Percentiles rank a stretch among this genome's conserved stretches.
These are phyloP conservation scores for Helenozyma baotianmanensis DNA, from an alignment of 805 yeast species.

Conservation along the genomic window DNA sequence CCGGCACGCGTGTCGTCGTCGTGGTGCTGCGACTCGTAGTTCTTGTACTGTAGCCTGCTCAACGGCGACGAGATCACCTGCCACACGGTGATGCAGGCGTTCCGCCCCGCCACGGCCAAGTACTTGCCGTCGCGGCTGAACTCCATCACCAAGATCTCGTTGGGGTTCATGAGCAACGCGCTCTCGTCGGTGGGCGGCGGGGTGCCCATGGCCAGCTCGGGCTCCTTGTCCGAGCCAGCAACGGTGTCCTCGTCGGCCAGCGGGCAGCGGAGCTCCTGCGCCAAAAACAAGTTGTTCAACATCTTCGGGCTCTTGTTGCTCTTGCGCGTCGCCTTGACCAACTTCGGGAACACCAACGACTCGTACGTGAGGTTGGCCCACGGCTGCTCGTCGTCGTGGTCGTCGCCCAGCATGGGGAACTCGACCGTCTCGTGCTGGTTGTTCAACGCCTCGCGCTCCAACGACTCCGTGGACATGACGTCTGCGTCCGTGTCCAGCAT, in stretches of 20 bases:
- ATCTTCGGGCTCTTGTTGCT: conserved; percentile 43
- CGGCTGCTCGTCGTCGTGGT: conserved; percentile 12
- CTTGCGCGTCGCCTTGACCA: conserved; percentile 46
- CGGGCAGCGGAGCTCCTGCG: conserved; percentile 47
- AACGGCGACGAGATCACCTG: conserved; percentile 70
- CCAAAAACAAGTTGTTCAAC: conserved; percentile 52
- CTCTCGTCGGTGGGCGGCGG: conserved; percentile 2
- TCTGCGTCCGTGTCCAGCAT: conserved; percentile 14
- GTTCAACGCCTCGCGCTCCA: conserved; percentile 1
- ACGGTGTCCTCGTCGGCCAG: conserved; percentile 1
- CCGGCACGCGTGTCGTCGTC: conserved; percentile 7
- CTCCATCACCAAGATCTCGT: conserved; percentile 68
- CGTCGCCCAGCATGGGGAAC: conserved; percentile 13
- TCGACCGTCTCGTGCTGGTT: conserved; percentile 11
- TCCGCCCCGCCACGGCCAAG: conserved; percentile 81
- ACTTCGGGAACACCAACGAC: conserved; percentile 49
- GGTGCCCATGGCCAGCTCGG: conserved; percentile 4
- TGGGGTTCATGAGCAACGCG: conserved; percentile 13
- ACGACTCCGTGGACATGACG: conserved; percentile 6
- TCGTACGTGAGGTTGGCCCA: conserved; percentile 32
- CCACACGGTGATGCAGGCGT: conserved; percentile 67
- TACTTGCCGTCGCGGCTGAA: conserved; percentile 79
- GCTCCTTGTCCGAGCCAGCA: conserved; percentile 22
- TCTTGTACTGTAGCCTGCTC: conserved; percentile 51
- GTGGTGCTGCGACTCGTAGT: conserved; percentile 16